Conservation (phyloP, 2,329 filamentous ascomycete genomes). For the Xenoacremonium recifei region DNA sequence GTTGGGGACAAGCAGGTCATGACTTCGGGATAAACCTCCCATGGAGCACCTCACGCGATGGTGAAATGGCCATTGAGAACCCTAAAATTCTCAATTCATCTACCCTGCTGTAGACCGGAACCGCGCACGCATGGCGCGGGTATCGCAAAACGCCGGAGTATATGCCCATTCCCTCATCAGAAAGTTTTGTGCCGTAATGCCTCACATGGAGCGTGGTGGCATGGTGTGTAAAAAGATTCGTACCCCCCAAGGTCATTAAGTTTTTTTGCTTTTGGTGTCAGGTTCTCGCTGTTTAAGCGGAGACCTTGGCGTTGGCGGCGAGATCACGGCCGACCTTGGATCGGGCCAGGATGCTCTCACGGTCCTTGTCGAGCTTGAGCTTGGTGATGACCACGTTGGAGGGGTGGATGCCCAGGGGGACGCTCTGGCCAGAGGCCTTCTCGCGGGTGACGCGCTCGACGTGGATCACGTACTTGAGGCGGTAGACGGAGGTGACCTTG, state of each 20-base stretch:
- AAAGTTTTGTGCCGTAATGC: conserved; percentile 20
- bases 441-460: conserved; percentile 95
- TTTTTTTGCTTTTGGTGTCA: conserved; percentile 19
- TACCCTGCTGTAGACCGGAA: conserved; percentile 36
- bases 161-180: conserved; percentile 36
- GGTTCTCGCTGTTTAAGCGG: conserved; percentile 42
- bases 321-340: conserved; percentile 79
- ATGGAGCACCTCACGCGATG: conserved; percentile 68
- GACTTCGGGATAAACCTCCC: conserved; percentile 73
- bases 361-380: conserved; percentile 97
- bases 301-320: conserved; percentile 68
- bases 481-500: conserved; percentile 97
- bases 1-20: conserved; percentile 22
- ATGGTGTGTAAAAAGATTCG: conserved; percentile 9
- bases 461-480: conserved; percentile 97
- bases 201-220: conserved; percentile 16
- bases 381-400: conserved; percentile 98
- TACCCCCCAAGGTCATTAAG: conserved; percentile 18
- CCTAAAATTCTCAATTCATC: conserved; percentile 43
- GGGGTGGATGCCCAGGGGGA: conserved; percentile 90
- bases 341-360: conserved; percentile 83
- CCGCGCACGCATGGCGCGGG: conserved; percentile 27
- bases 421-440: conserved; percentile 95
- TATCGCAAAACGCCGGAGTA: conserved; percentile 38
- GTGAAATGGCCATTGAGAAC: conserved; percentile 75